Evolutionary conservation across 208 protist genomes (phyloP).

Genomic region (Spongospora subterranea): DNA sequence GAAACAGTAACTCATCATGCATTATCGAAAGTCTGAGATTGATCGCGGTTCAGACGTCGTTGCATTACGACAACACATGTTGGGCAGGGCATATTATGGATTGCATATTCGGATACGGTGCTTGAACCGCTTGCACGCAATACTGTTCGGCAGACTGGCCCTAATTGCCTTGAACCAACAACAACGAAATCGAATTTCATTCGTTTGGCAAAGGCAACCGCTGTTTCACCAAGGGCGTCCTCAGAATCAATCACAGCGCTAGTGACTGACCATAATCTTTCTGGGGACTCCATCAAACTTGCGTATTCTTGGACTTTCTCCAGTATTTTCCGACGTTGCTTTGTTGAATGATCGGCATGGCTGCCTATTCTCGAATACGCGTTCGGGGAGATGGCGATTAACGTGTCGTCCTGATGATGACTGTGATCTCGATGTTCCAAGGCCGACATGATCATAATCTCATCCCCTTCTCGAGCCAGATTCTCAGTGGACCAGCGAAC

Average conservation of each 20-base stretch:
- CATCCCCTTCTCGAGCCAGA: not conserved
- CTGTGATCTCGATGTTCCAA: not conserved
- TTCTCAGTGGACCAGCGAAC: not conserved
- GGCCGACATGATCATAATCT: not conserved
- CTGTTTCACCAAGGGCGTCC: not conserved
- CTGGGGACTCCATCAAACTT: not conserved
- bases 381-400: not conserved
- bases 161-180: not conserved
- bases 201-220: not conserved
- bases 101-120: not conserved
- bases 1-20: too few species aligned
- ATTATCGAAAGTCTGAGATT: too few species aligned
- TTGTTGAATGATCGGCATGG: not conserved
- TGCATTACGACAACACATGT: not conserved
- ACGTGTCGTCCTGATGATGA: not conserved
- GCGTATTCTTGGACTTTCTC: too few species aligned
- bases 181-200: not conserved
- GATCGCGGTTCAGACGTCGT: too few species aligned
- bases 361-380: not conserved
- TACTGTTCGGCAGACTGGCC: not conserved
- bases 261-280: not conserved
- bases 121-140: not conserved
- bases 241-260: not conserved
- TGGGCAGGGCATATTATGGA: slow-evolving; percentile 19
- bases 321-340: too few species aligned